phyloP scores from a whole-genome alignment of 176 grass and related monocot genomes.

The Carex scoparia region DNA sequence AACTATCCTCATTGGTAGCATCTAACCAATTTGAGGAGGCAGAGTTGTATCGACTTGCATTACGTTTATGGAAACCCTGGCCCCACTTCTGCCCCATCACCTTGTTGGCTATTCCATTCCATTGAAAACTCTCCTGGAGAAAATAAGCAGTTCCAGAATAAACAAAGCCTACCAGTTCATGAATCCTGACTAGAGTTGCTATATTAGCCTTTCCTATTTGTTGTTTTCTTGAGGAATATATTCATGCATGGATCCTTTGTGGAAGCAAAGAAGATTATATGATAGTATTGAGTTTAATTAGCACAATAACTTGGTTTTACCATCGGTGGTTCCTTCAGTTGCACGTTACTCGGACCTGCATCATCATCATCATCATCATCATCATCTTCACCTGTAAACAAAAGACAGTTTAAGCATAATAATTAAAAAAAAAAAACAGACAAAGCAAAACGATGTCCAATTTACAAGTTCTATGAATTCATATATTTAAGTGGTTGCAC shows the following conservation, averaged over 20 bases:
- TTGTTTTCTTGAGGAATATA: not conserved
- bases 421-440: not conserved
- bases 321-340: not conserved
- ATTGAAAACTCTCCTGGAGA: slow-evolving; percentile 56
- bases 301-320: not conserved
- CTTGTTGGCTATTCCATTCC: slow-evolving; percentile 82
- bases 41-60: not conserved
- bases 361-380: not conserved
- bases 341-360: not conserved
- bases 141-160: slow-evolving; percentile 23
- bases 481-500: slow-evolving; percentile 30
- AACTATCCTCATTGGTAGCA: not conserved
- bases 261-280: not conserved
- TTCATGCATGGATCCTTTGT: slow-evolving; percentile 1
- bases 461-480: not conserved
- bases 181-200: not conserved
- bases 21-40: slow-evolving; percentile 1
- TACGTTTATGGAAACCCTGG: not conserved
- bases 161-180: not conserved
- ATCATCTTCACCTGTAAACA: slow-evolving; percentile 23
- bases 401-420: not conserved
- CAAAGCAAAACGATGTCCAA: not conserved
- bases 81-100: slow-evolving; percentile 93
- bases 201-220: not conserved
- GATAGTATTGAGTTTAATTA: not conserved